Evolutionary conservation across 2,329 filamentous ascomycete species (phyloP), one percentile per base, ranked within the genome.

Genomic region (Drechslerella stenobrocha): DNA sequence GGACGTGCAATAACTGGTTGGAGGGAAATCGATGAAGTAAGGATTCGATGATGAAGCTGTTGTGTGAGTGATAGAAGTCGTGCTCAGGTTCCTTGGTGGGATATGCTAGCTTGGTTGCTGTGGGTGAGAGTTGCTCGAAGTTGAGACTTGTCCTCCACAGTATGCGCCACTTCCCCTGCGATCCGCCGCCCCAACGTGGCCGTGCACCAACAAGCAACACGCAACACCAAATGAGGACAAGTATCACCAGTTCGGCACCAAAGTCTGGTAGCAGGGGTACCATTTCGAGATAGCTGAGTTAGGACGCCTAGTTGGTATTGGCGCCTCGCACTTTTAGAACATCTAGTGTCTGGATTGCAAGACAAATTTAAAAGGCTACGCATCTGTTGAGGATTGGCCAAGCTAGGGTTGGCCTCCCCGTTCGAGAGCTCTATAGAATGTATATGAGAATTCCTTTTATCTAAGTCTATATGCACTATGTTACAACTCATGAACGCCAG

Each of bases 81-180:
- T 55, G 63, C 37, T 35, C 50, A 44, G 51, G 50, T 67, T 56
- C 18, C 55, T 51, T 9, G 44, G 51, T 60, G 35, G 63, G 51
- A 67, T 60, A 46, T 44, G 20, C 30, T 26, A 51, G 55, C 61
- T 59, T 51, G 28, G 50, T 46, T 23, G 22, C 30, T 45, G 53
- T 56, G 53, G 50, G 5, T n/a, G n/a, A 30, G 28, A 44, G 22
- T 50, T 60, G 63, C 63, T 66, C 44, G 63, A 67, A 67, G 63
- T 67, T 67, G 63, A 67, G 63, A 67, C 63, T 60, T 67, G 63
- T 60, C 63, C 63, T 67, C 61, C 34, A 30, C 26, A 32, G 2
- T 34, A 37, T 18, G 20, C 61, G 61, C 61, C 61, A 66, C 61
- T 8, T 48, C 50, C 28, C 52, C 42, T 53, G 8, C 13, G 4